Evolutionary conservation across 805 yeast species (phyloP).

Genomic region (Myxozyma neotropica): DNA sequence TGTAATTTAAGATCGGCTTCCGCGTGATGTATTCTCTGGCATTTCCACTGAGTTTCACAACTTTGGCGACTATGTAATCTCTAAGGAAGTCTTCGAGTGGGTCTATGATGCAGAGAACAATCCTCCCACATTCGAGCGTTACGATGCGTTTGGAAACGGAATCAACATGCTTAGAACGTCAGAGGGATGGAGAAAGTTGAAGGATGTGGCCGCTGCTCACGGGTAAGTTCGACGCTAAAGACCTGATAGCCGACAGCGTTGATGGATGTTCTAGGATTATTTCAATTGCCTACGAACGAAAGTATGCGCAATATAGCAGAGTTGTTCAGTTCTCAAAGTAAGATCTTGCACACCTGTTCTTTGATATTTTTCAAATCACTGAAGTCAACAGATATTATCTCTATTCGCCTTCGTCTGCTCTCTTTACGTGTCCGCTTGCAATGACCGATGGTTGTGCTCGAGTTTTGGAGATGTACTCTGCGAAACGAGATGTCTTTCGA

Average conservation of each 20-base stretch:
- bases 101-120: slow-evolving; percentile 40
- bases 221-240: background rate
- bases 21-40: slow-evolving; percentile 8
- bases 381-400: slow-evolving; percentile 31
- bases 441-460: slow-evolving; percentile 44
- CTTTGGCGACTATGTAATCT: slow-evolving; percentile 37
- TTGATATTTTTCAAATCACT: background rate
- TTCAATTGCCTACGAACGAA: slow-evolving; percentile 39
- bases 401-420: slow-evolving; percentile 41
- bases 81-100: slow-evolving; percentile 36
- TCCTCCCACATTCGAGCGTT: slow-evolving; percentile 37
- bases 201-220: slow-evolving; percentile 29
- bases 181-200: slow-evolving; percentile 40
- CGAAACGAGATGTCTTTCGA: slow-evolving; percentile 25
- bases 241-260: background rate
- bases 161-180: slow-evolving; percentile 38
- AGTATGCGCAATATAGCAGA: slow-evolving; percentile 36
- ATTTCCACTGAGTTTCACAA: slow-evolving; percentile 30
- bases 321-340: slow-evolving; percentile 36
- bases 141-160: slow-evolving; percentile 40
- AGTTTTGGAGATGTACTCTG: slow-evolving; percentile 35
- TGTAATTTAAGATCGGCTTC: slow-evolving; percentile 22
- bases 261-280: slow-evolving; percentile 33
- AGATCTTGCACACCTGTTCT: background rate
- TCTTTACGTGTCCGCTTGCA: slow-evolving; percentile 42